A percentile compares a stretch with the other conserved stretches of the same genome.
These are phyloP conservation scores for Fusarium drepaniforme DNA, from an alignment of 2,329 filamentous ascomycete species.

Conservation along the genomic window DNA sequence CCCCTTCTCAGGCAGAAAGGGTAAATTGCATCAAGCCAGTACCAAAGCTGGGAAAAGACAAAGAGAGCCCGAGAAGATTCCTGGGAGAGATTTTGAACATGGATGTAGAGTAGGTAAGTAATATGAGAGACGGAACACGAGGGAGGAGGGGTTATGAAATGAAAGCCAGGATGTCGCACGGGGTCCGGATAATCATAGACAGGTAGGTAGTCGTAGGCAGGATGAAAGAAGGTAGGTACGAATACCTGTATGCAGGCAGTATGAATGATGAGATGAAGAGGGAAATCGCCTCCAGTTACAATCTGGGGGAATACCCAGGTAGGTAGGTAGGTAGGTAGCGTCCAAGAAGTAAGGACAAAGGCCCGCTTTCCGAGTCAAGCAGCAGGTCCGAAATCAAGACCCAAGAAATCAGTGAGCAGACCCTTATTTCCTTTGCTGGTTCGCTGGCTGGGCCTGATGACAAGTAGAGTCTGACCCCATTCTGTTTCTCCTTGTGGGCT, in stretches of 20 bases:
- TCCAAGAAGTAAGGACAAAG: constrained; percentile 3
- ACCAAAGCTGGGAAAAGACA: not conserved
- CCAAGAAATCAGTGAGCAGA: constrained; percentile 4
- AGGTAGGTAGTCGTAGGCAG: not conserved
- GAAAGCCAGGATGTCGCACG: constrained; percentile 13
- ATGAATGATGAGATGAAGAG: constrained; percentile 4
- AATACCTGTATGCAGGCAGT: not conserved
- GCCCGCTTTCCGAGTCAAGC: constrained; percentile 29
- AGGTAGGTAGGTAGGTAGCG: not conserved
- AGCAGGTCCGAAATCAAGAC: constrained; percentile 1
- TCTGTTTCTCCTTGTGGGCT: not conserved
- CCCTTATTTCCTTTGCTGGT: constrained; percentile 13
- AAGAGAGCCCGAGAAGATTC: not conserved
- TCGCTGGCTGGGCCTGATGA: constrained; percentile 18
- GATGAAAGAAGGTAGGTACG: not conserved
- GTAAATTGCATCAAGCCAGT: not conserved
- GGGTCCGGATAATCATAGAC: not conserved
- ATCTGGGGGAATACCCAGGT: not conserved
- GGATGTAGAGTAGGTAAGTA: not conserved
- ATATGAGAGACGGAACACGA: constrained; percentile 5
- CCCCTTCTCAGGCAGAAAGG: constrained; percentile 1
- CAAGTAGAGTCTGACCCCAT: constrained; percentile 9
- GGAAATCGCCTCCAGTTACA: constrained; percentile 2
- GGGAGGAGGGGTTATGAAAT: constrained; percentile 14
- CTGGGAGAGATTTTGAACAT: constrained; percentile 2